Evolutionary conservation across 1,284 basidiomycete species (phyloP).

Genomic region (Naganishia sp.): DNA sequence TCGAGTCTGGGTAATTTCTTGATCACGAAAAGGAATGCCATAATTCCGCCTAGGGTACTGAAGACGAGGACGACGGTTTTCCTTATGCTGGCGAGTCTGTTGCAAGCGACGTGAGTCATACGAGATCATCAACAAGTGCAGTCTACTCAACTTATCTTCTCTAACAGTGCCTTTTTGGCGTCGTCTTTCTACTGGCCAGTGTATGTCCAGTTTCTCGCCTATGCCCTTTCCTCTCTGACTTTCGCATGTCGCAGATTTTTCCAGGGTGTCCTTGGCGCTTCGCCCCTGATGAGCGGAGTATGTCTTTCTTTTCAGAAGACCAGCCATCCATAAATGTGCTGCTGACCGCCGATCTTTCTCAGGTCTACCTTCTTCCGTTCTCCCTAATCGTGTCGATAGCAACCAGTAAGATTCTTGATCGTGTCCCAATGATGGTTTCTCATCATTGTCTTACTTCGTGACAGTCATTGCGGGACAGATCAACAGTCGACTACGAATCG

Average conservation of each 20-base stretch:
- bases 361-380: conserved; percentile 35
- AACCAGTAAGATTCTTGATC: conserved; percentile 9
- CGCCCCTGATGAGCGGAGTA: conserved; percentile 29
- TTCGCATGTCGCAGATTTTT: conserved; percentile 23
- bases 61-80: conserved; percentile 48
- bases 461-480: conserved; percentile 44
- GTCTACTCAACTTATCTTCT: background rate
- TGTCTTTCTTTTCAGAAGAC: background rate
- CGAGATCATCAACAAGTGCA: background rate
- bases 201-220: conserved; percentile 45
- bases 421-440: background rate
- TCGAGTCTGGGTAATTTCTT: conserved; percentile 66
- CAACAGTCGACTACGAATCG: conserved; percentile 43
- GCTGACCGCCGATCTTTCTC: background rate
- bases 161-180: conserved; percentile 37
- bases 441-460: too few species aligned
- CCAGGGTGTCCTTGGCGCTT: conserved; percentile 20
- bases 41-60: conserved; percentile 58
- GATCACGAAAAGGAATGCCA: conserved; percentile 71
- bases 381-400: conserved; percentile 32
- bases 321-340: background rate
- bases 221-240: conserved; percentile 1
- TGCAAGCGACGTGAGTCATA: conserved; percentile 39
- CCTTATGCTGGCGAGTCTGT: conserved; percentile 43
- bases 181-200: conserved; percentile 43